A percentile compares a stretch with the other conserved stretches of the same genome.
Evolutionary conservation across 23 red algal species (phyloP).

Genomic region (Agarophyton chilense): DNA sequence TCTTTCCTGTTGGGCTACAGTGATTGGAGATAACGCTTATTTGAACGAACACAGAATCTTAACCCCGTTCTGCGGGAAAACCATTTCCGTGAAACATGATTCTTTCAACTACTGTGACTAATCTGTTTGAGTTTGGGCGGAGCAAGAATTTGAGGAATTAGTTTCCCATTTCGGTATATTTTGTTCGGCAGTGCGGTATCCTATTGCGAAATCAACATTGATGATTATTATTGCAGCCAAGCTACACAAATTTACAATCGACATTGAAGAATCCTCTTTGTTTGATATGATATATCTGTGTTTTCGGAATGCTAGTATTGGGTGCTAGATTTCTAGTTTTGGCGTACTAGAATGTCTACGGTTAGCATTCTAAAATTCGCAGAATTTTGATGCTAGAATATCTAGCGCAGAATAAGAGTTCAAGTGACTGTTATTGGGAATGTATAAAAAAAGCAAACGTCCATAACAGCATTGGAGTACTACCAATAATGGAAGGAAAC

Average conservation of each 20-base stretch:
- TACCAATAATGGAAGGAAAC: too few species aligned
- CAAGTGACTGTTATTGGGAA: too few species aligned
- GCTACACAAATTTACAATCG: not conserved
- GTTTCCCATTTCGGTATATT: conserved; percentile 18
- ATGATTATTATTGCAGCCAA: not conserved
- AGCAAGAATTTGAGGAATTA: conserved; percentile 15
- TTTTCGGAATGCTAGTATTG: too few species aligned
- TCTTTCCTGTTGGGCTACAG: not conserved
- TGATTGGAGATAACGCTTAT: conserved; percentile 33
- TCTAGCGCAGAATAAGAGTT: too few species aligned
- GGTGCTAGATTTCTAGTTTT: not conserved
- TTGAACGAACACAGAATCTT: not conserved
- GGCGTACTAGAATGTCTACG: too few species aligned
- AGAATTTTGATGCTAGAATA: too few species aligned
- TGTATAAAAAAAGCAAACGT: too few species aligned
- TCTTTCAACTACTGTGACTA: conserved; percentile 29
- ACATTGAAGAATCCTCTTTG: not conserved
- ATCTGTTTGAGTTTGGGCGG: not conserved
- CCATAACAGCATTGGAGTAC: too few species aligned
- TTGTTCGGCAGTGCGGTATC: conserved; percentile 12
- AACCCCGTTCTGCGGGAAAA: not conserved
- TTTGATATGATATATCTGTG: conserved; percentile 6
- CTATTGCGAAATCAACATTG: not conserved
- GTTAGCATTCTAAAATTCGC: too few species aligned
- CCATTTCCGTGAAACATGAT: not conserved